Conservation (phyloP, 1,284 basidiomycete genomes). For the Ustanciosporium gigantosporum region DNA sequence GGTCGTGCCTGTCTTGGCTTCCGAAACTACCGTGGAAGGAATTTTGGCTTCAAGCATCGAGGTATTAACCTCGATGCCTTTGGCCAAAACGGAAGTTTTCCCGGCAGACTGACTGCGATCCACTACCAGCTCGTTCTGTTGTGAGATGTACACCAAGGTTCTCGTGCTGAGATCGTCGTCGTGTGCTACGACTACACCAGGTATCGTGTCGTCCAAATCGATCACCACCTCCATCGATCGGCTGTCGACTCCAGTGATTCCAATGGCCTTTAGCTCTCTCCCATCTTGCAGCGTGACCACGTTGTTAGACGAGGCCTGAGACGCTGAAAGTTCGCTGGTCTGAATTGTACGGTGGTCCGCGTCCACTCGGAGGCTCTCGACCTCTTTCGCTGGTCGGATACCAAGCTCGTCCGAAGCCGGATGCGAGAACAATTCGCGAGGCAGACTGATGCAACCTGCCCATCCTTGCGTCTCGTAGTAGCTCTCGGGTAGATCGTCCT, state of each 20-base stretch:
- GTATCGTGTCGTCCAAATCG: slow-evolving; percentile 3
- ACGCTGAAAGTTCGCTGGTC: background rate
- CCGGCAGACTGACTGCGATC: slow-evolving; percentile 23
- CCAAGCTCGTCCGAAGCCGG: slow-evolving; percentile 19
- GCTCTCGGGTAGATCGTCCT: slow-evolving; percentile 38
- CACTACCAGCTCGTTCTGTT: slow-evolving; percentile 15
- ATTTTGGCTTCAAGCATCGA: slow-evolving; percentile 7
- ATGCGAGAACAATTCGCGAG: slow-evolving; percentile 38
- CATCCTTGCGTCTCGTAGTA: slow-evolving; percentile 45
- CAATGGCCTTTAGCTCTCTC: background rate
- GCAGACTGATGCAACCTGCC: slow-evolving; percentile 40
- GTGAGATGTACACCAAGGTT: slow-evolving; percentile 15
- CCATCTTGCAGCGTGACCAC: background rate
- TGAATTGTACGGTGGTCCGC: slow-evolving; percentile 4
- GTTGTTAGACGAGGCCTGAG: background rate
- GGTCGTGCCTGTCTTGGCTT: background rate
- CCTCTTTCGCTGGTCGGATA: slow-evolving; percentile 27
- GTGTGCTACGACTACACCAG: slow-evolving; percentile 28
- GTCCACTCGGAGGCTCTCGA: slow-evolving; percentile 14
- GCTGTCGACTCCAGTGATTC: slow-evolving; percentile 1
- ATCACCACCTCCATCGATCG: slow-evolving; percentile 29
- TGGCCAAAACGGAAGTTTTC: slow-evolving; percentile 7
- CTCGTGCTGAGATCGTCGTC: slow-evolving; percentile 17
- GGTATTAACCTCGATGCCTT: slow-evolving; percentile 28
- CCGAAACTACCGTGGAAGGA: background rate